Base-by-base conservation (phyloP, 2,329 filamentous ascomycete genomes). In the Aspergillus caelatus region DNA sequence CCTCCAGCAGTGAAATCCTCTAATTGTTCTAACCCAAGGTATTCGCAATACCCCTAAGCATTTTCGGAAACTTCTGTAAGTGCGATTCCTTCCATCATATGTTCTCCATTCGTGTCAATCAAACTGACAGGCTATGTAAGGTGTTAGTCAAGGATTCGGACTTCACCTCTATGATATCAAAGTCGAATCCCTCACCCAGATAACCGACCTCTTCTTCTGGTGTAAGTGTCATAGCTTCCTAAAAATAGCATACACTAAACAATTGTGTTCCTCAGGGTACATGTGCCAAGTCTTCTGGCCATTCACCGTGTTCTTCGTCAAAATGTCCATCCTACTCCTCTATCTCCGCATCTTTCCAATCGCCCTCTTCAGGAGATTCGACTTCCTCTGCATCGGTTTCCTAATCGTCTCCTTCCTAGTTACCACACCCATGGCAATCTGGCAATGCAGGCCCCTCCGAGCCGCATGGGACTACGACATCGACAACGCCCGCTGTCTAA, bases 291-390 rank as follows among this genome's bases (percentile, higher is more conserved):
- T 58, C 21, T 34, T 58, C 56, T 58, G 56, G 56, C 56, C 56
- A 2, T 58, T 43, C 43, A 48, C 56, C 9, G 50, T 48, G 10
- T 48, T 58, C 56, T 58, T 58, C 28, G 43, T 58, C 41, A 58
- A 58, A 28, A 34, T 58, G 41, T 48, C 56, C 30, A 58, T 58
- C 30, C 19, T 58, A 16, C n/a, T 58, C 10, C 56, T 58, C 14
- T 58, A 58, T 30, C 56, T 58, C 43, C 56, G 43, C 28, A 46
- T 58, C 43, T 58, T 58, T 28, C 56, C 56, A 50, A 36, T 46
- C 19, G 1, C 21, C 56, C 26, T 46, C 8, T 58, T 58, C 56
- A 14, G 41, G 41, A 46, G 28, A 23, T 16, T 36, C 41, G 43
- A 46, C n/a, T 58, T 46, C 30, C 28, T 46, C 39, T 58, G 39